These are phyloP conservation scores for Clarireedia paspali DNA, from an alignment of 2,329 filamentous ascomycete genomes.

Conservation along the genomic window DNA sequence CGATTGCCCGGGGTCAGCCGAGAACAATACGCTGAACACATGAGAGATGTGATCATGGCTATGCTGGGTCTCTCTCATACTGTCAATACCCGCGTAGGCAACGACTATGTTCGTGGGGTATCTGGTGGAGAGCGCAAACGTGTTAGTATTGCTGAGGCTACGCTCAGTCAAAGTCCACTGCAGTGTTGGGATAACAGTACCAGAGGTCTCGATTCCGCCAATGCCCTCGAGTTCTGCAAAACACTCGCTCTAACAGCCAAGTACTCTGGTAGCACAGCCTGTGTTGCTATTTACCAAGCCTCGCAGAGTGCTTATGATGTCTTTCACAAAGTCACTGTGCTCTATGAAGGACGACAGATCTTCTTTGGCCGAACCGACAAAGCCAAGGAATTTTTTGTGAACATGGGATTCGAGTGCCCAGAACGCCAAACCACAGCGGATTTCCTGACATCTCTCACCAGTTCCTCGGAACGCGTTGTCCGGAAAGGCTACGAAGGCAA, in stretches of 20 bases:
- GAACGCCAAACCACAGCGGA: constrained; percentile 49
- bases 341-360: constrained; percentile 61
- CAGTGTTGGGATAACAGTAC: constrained; percentile 38
- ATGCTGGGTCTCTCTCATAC: constrained; percentile 63
- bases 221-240: constrained; percentile 62
- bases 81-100: constrained; percentile 65
- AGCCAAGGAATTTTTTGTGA: constrained; percentile 60
- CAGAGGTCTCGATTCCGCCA: constrained; percentile 65
- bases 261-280: constrained; percentile 52
- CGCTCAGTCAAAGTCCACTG: constrained; percentile 45
- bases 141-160: constrained; percentile 74
- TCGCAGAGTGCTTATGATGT: constrained; percentile 59
- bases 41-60: constrained; percentile 56
- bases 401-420: constrained; percentile 62
- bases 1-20: constrained; percentile 47
- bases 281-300: constrained; percentile 68
- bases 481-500: constrained; percentile 45
- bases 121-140: constrained; percentile 70
- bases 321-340: constrained; percentile 60
- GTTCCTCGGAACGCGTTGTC: constrained; percentile 47
- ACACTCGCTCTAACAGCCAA: constrained; percentile 59
- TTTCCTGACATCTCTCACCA: constrained; percentile 69
- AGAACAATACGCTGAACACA: constrained; percentile 37
- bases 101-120: constrained; percentile 63
- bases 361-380: constrained; percentile 58